Evolutionary conservation across 2,329 filamentous ascomycete species (phyloP).

Genomic region (Colletotrichum truncatum): DNA sequence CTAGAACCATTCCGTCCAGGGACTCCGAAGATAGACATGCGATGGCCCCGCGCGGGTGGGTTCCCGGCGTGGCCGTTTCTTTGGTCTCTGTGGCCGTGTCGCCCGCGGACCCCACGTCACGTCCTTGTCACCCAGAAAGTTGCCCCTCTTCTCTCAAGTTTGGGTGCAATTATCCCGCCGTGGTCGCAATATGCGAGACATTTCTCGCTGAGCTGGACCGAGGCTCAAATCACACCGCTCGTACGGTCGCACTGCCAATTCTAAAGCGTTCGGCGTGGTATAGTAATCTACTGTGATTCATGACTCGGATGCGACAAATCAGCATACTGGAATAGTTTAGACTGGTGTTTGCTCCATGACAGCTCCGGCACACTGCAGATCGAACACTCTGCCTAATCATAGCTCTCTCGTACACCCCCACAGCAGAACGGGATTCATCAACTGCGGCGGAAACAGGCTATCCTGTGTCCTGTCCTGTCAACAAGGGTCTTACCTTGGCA

Average conservation of each 20-base stretch:
- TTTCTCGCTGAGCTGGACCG: background rate
- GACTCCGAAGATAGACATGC: slow-evolving; percentile 13
- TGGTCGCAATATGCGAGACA: background rate
- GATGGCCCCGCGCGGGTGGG: slow-evolving; percentile 23
- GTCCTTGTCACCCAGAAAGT: background rate
- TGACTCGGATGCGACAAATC: background rate
- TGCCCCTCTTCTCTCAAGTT: background rate
- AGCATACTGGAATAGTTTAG: background rate
- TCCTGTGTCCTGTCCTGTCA: no score
- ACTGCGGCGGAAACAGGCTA: no score
- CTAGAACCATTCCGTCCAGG: slow-evolving; percentile 24
- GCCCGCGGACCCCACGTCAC: slow-evolving; percentile 8
- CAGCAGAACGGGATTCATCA: background rate
- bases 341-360: background rate
- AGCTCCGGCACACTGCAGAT: background rate
- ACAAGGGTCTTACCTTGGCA: slow-evolving; percentile 11
- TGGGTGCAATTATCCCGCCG: background rate
- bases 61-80: slow-evolving; percentile 8
- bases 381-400: background rate
- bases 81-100: background rate
- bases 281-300: background rate
- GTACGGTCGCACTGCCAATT: background rate
- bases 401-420: slow-evolving; percentile 11
- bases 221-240: slow-evolving; percentile 22
- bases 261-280: background rate